phyloP scores from a whole-genome alignment of 163 green algal genomes.

The Chlamydomonas reinhardtii region DNA sequence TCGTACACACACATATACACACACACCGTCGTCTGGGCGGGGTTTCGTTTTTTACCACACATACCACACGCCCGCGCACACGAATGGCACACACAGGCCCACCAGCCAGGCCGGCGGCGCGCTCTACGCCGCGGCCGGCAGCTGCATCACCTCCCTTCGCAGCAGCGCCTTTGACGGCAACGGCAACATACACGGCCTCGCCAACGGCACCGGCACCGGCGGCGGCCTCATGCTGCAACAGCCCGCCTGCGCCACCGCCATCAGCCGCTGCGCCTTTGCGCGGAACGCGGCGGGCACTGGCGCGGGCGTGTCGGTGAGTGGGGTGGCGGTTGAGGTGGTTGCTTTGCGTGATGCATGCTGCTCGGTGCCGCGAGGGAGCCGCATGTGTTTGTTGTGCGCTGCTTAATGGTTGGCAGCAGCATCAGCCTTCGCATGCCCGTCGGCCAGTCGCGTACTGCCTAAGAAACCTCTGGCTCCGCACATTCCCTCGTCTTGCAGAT shows the following conservation, averaged over 20 bases:
- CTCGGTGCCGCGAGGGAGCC: no score
- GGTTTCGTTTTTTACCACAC: no score
- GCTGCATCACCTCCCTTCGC: neutral
- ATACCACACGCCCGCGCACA: no score
- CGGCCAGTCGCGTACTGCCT: no score
- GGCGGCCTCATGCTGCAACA: neutral
- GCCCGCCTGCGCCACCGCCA: neutral
- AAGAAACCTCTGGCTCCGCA: no score
- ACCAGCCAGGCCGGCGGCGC: neutral
- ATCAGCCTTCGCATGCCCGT: no score
- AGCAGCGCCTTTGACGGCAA: constrained; percentile 36
- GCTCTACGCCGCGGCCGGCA: neutral
- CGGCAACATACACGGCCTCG: neutral
- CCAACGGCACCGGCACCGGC: neutral
- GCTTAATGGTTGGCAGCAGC: no score
- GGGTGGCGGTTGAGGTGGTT: neutral
- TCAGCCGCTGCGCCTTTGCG: neutral
- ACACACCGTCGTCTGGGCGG: no score
- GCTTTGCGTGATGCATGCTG: no score
- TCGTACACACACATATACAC: no score
- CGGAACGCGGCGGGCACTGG: neutral
- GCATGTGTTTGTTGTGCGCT: no score
- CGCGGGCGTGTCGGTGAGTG: neutral
- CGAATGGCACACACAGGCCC: neutral
- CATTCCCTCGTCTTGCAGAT: no score